Conservation (phyloP, 345 rosid genomes). For the Brassica cretica region DNA sequence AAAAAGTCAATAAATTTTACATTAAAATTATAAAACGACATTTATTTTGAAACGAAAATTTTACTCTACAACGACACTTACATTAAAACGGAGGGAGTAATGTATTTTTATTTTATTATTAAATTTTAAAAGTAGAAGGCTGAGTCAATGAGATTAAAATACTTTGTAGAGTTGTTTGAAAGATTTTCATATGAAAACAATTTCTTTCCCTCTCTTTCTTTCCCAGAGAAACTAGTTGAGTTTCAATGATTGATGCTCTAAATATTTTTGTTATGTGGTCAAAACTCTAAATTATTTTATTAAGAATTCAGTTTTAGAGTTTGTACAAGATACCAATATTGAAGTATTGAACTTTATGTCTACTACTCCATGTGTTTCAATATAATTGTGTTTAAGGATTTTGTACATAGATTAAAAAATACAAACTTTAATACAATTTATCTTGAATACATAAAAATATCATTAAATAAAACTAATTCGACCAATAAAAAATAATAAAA, state of each 20-base stretch:
- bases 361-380: not conserved
- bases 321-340: not conserved
- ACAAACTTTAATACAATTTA: no score
- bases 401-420: no score
- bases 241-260: not conserved
- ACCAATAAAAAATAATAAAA: no score
- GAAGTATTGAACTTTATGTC: not conserved
- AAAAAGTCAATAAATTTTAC: no score
- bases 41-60: no score
- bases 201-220: not conserved
- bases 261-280: not conserved
- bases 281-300: not conserved
- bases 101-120: not conserved
- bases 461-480: no score
- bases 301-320: not conserved
- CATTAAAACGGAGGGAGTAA: not conserved
- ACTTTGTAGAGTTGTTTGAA: not conserved
- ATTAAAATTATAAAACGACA: no score
- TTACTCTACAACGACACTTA: no score
- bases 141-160: not conserved
- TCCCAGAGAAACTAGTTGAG: not conserved
- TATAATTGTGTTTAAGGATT: no score
- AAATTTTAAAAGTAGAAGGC: not conserved
- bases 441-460: no score
- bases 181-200: not conserved